Evolutionary conservation across 176 grass and related monocot species (phyloP).

Genomic region (Rhipidocladum racemiflorum): DNA sequence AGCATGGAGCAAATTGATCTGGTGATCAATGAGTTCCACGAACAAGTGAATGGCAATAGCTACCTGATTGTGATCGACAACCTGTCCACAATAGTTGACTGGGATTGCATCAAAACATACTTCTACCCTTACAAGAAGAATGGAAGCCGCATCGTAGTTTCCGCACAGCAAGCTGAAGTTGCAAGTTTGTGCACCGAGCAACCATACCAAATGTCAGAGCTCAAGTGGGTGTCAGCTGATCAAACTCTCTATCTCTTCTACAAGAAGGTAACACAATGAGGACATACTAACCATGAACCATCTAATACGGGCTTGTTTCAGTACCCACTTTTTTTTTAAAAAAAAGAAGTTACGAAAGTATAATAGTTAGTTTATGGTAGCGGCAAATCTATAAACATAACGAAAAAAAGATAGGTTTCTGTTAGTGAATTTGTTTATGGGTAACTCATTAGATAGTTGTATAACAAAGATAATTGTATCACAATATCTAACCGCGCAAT

Average conservation of each 20-base stretch:
- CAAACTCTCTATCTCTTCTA: neutral
- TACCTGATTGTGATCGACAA: slow-evolving; percentile 11
- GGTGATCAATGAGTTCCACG: neutral
- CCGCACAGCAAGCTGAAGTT: neutral
- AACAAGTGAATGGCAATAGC: neutral
- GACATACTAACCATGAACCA: too few relatives aligned
- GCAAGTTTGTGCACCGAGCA: neutral
- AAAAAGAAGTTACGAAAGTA: too few relatives aligned
- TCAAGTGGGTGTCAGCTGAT: neutral
- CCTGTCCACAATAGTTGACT: neutral
- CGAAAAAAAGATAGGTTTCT: too few relatives aligned
- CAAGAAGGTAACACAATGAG: neutral
- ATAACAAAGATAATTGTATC: too few relatives aligned
- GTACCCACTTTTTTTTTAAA: too few relatives aligned
- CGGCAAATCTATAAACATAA: too few relatives aligned
- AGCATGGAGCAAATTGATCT: neutral
- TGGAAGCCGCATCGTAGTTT: slow-evolving; percentile 26
- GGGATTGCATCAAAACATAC: neutral
- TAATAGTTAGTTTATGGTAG: too few relatives aligned
- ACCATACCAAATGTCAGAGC: neutral
- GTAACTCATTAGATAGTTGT: too few relatives aligned
- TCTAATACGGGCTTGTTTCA: too few relatives aligned
- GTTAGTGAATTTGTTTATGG: too few relatives aligned
- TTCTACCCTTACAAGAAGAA: neutral
- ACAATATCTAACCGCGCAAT: too few relatives aligned